Conservation (phyloP, 768 basidiomycete species). For the Suillus hirtellus region DNA sequence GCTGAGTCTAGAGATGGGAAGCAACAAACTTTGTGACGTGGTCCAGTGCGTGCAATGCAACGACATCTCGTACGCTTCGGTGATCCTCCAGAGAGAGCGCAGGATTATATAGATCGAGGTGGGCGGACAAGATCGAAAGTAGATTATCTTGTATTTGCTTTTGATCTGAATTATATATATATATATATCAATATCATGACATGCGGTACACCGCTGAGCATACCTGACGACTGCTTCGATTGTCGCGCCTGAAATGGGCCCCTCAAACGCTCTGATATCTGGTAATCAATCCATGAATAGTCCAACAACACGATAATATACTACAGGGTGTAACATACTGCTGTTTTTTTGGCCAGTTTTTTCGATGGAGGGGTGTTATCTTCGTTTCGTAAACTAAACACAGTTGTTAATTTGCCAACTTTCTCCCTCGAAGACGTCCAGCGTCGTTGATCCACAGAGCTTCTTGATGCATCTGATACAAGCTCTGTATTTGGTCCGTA, state of each 20-base stretch:
- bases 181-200: slow-evolving; percentile 12
- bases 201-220: not conserved
- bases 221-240: slow-evolving; percentile 55
- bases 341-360: slow-evolving; percentile 24
- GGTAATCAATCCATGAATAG: not conserved
- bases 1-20: not conserved
- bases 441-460: slow-evolving; percentile 50
- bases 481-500: slow-evolving; percentile 63
- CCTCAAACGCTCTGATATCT: slow-evolving; percentile 62
- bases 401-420: slow-evolving; percentile 52
- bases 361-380: slow-evolving; percentile 33
- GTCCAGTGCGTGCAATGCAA: slow-evolving; percentile 80
- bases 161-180: slow-evolving; percentile 38
- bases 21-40: slow-evolving; percentile 78
- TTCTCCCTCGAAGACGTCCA: slow-evolving; percentile 58
- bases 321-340: slow-evolving; percentile 18
- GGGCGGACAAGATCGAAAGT: slow-evolving; percentile 61
- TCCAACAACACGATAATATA: not conserved
- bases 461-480: slow-evolving; percentile 50
- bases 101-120: slow-evolving; percentile 78
- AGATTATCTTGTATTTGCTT: slow-evolving; percentile 64
- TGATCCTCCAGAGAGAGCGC: slow-evolving; percentile 66
- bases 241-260: slow-evolving; percentile 56
- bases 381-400: slow-evolving; percentile 48
- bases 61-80: slow-evolving; percentile 61